Percentiles rank a stretch among this genome's conserved stretches.
These are phyloP conservation scores for Penicillium thymicola DNA, from an alignment of 2,329 filamentous ascomycete genomes.

Conservation along the genomic window DNA sequence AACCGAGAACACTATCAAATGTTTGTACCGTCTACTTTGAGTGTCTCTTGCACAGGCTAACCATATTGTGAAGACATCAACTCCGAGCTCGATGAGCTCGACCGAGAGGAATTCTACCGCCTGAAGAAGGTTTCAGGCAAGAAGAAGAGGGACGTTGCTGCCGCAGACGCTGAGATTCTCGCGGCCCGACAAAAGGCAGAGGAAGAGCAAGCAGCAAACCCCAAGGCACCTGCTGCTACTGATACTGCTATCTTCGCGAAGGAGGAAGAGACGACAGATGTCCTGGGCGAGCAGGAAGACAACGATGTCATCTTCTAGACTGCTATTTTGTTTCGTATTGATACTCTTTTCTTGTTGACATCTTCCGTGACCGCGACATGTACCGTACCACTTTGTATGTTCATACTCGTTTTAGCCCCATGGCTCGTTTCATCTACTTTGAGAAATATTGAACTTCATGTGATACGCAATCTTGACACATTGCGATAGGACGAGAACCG, in stretches of 20 bases:
- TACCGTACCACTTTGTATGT: constrained; percentile 16
- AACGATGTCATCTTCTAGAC: constrained; percentile 79
- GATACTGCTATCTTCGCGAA: constrained; percentile 42
- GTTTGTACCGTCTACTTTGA: constrained; percentile 39
- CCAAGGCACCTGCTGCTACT: constrained; percentile 31
- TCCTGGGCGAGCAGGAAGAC: constrained; percentile 73
- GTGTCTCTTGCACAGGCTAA: not conserved
- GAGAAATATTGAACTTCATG: constrained; percentile 10
- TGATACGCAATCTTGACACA: constrained; percentile 3
- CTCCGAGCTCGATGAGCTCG: constrained; percentile 93
- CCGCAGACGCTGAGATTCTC: constrained; percentile 70
- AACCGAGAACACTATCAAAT: constrained; percentile 99
- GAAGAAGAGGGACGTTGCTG: constrained; percentile 74
- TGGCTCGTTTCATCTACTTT: constrained; percentile 4
- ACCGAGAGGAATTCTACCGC: constrained; percentile 96
- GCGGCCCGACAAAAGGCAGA: constrained; percentile 41
- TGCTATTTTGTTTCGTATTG: constrained; percentile 20
- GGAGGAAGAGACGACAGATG: constrained; percentile 53
- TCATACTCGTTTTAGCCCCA: constrained; percentile 1
- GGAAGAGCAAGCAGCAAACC: constrained; percentile 57
- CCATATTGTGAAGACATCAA: constrained; percentile 70
- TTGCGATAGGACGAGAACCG: not conserved
- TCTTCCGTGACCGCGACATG: constrained; percentile 5
- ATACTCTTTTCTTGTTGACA: constrained; percentile 15
- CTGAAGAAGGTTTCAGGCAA: constrained; percentile 91